Percentiles rank a stretch among this genome's conserved stretches.
These are phyloP conservation scores for Pseudevernia furfuracea DNA, from an alignment of 495 filamentous ascomycete genomes.

Conservation along the genomic window DNA sequence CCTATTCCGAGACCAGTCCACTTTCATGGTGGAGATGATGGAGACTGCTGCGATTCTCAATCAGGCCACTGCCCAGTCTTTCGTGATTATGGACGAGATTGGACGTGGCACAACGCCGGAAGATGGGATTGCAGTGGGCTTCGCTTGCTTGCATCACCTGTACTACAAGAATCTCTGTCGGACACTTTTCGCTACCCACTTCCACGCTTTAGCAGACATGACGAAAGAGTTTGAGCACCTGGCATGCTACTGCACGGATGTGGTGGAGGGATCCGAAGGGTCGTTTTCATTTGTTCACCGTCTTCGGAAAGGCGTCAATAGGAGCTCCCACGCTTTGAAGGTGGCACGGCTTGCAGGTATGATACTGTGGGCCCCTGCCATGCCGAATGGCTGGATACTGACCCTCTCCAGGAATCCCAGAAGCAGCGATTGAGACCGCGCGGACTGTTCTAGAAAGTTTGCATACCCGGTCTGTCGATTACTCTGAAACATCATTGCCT, in stretches of 20 bases:
- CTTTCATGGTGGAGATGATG: constrained; percentile 70
- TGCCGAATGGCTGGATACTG: background rate
- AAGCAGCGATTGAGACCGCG: constrained; percentile 37
- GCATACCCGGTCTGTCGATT: background rate
- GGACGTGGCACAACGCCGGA: constrained; percentile 88
- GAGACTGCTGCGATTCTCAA: constrained; percentile 47
- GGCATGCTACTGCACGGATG: constrained; percentile 83
- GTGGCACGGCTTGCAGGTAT: constrained; percentile 77
- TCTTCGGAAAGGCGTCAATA: constrained; percentile 74
- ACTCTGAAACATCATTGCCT: background rate
- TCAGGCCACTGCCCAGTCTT: constrained; percentile 48
- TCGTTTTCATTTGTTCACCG: constrained; percentile 81
- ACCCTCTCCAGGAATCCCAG: constrained; percentile 31
- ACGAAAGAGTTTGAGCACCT: constrained; percentile 54
- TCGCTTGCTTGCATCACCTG: constrained; percentile 77
- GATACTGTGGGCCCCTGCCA: background rate
- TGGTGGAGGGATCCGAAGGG: constrained; percentile 52
- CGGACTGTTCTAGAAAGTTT: constrained; percentile 27
- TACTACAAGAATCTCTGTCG: constrained; percentile 67
- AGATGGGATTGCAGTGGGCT: constrained; percentile 84
- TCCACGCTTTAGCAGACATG: constrained; percentile 78
- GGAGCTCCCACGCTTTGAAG: constrained; percentile 80
- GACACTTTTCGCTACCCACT: constrained; percentile 89
- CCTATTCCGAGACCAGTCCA: constrained; percentile 83
- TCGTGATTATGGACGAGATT: constrained; percentile 99